Base-by-base conservation (phyloP, 305 asterid genomes). In the Galium porrigens region DNA sequence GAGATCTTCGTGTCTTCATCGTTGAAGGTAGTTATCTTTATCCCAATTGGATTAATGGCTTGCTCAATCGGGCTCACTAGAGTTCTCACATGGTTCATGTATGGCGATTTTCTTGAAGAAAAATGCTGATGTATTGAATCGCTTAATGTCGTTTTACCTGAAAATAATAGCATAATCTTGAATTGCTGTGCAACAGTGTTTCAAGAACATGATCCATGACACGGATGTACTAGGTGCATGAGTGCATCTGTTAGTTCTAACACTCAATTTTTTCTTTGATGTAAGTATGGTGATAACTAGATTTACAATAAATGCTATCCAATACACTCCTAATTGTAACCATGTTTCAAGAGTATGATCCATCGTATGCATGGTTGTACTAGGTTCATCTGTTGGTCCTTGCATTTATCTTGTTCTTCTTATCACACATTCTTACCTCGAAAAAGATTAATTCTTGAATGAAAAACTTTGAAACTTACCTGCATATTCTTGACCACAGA, bases 1-100 rank as follows among this genome's bases (percentile, higher is more conserved):
- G 96, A 83, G 70, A 90, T 82, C 72, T 79, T 90, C 55, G 82
- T 82, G 63, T 78, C 89, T 72, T 84, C 90, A 8, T 90, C 91
- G 66, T 72, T 82, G 79, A 80, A 78, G 30, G 86, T 71, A 59
- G 76, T 84, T 51, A 84, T 84, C 56, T 76, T 88, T 81, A 87
- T 84, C 34, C 94, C 86, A 0, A 73, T 80, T 62, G 86, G 67
- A 74, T 82, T 61, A 9, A 88, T 79, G 10, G 88, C 90, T 74
- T 86, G 97, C 80, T 84, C 97, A 39, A 90, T 81, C 0, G 97
- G 97, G 69, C 81, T 82, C 72, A 87, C 90, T 27, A 89, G 83
- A 57, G 79, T 75, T 70, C 87, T 82, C 71, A 89, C 80, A 33
- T 85, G 94, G 68, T 80, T 90, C 54, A 77, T 30, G 68, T 84